Percentiles rank a stretch among this genome's conserved stretches.
phyloP scores from a whole-genome alignment of 2,329 filamentous ascomycete species.

The Fusarium nanum region DNA sequence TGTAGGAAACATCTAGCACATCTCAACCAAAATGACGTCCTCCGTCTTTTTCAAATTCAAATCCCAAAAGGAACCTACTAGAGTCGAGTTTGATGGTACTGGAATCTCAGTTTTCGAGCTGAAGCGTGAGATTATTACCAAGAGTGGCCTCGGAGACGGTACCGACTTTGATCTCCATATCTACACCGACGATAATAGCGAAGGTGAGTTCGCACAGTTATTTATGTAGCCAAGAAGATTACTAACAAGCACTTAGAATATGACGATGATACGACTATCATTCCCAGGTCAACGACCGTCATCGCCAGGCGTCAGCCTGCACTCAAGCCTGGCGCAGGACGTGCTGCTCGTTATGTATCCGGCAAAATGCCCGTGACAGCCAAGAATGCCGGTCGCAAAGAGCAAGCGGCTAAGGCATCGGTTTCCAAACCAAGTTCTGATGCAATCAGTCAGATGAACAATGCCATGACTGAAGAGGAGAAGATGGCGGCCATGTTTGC shows the following conservation, averaged over 20 bases:
- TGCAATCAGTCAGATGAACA: conserved; percentile 74
- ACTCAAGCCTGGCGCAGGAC: conserved; percentile 84
- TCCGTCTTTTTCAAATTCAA: conserved; percentile 99
- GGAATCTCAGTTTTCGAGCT: conserved; percentile 98
- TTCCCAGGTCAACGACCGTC: conserved; percentile 93
- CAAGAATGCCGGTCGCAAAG: conserved; percentile 79
- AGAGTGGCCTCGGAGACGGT: conserved; percentile 93
- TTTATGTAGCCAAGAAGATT: not conserved
- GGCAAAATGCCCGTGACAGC: conserved; percentile 94
- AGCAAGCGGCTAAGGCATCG: conserved; percentile 69
- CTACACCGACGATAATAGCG: conserved; percentile 89
- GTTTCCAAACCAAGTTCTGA: conserved; percentile 67
- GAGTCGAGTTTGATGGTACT: conserved; percentile 96
- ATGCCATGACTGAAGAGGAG: conserved; percentile 90
- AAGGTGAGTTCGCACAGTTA: conserved; percentile 71
- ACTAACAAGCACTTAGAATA: conserved; percentile 74
- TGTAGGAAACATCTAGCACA: conserved; percentile 46
- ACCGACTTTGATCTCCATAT: conserved; percentile 97
- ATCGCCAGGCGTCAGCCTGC: conserved; percentile 89
- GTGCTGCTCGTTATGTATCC: conserved; percentile 93
- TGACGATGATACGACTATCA: conserved; percentile 97
- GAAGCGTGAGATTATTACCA: conserved; percentile 97
- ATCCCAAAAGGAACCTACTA: conserved; percentile 93
- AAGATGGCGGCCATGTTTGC: conserved; percentile 93
- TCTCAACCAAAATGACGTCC: conserved; percentile 78